These are phyloP conservation scores for Puccinellia tenuiflora DNA, from an alignment of 176 grass and related monocot genomes.

Conservation along the genomic window DNA sequence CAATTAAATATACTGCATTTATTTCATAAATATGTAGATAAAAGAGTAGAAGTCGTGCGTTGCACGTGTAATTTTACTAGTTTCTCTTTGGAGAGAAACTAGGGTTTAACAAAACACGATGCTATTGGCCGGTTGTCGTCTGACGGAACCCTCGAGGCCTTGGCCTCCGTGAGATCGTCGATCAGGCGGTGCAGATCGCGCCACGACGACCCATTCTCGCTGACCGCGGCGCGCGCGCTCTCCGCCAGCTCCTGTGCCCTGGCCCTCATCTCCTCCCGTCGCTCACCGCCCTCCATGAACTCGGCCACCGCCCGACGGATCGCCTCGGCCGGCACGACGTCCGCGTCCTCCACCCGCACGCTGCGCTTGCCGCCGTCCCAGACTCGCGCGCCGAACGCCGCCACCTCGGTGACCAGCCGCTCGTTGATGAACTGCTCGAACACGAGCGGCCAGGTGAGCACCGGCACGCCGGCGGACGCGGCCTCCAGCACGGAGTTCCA, in stretches of 20 bases:
- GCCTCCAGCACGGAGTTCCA: conserved; percentile 46
- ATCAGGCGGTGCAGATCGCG: conserved; percentile 44
- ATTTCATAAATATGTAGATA: no score
- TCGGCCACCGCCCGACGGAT: conserved; percentile 33
- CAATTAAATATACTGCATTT: no score
- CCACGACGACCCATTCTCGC: conserved; percentile 39
- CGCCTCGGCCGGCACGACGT: conserved; percentile 40
- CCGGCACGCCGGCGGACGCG: conserved; percentile 17
- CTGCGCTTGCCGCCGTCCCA: conserved; percentile 55
- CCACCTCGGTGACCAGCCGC: conserved; percentile 38
- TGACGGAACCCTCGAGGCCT: background rate
- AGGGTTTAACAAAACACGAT: no score
- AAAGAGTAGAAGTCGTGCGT: no score
- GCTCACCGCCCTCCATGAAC: conserved; percentile 42
- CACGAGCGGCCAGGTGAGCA: conserved; percentile 49
- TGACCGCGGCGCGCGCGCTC: conserved; percentile 28
- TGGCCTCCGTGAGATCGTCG: conserved; percentile 38
- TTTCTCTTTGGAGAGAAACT: no score
- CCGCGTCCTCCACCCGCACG: conserved; percentile 2
- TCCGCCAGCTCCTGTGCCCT: conserved; percentile 29
- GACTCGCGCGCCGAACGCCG: conserved; percentile 36
- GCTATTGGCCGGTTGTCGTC: no score
- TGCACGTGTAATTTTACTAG: no score
- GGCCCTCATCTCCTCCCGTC: conserved; percentile 3
- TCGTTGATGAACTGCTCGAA: conserved; percentile 53